Conservation (phyloP, 805 yeast genomes). For the Pichia ethanolica region DNA sequence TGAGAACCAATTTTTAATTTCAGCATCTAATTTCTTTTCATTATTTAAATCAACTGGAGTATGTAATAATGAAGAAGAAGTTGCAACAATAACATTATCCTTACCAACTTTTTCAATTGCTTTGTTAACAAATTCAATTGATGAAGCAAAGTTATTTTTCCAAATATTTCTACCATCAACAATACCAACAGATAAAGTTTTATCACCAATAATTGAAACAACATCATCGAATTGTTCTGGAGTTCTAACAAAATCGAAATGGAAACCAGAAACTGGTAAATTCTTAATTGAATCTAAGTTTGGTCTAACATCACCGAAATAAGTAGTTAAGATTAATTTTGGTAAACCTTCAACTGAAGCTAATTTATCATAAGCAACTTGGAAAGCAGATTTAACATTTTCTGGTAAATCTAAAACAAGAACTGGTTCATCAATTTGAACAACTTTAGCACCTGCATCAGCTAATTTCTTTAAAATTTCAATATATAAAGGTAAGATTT, state of each 20-base stretch:
- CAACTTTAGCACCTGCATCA: slow-evolving; percentile 90
- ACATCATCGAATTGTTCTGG: slow-evolving; percentile 94
- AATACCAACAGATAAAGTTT: slow-evolving; percentile 90
- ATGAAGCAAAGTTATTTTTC: slow-evolving; percentile 92
- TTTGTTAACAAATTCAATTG: slow-evolving; percentile 71
- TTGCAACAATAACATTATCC: slow-evolving; percentile 83
- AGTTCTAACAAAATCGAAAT: slow-evolving; percentile 91
- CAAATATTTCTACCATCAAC: slow-evolving; percentile 99
- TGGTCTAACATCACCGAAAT: slow-evolving; percentile 98
- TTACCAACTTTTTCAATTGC: slow-evolving; percentile 82
- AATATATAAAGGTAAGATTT: slow-evolving; percentile 88
- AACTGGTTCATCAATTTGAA: slow-evolving; percentile 97
- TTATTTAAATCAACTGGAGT: slow-evolving; percentile 94
- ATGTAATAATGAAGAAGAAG: slow-evolving; percentile 95
- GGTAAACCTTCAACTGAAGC: slow-evolving; percentile 65
- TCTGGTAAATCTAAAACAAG: slow-evolving; percentile 90
- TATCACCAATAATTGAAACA: slow-evolving; percentile 56
- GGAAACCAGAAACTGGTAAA: slow-evolving; percentile 92
- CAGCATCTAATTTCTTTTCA: slow-evolving; percentile 86
- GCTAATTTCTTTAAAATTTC: slow-evolving; percentile 81
- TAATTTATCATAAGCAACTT: slow-evolving; percentile 76
- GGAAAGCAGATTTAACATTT: slow-evolving; percentile 76
- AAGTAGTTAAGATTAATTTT: slow-evolving; percentile 77
- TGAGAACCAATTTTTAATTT: slow-evolving; percentile 95
- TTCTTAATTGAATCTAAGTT: slow-evolving; percentile 83